Base-by-base conservation (phyloP, 129 eudicot species). In the Helianthus tuberosus region DNA sequence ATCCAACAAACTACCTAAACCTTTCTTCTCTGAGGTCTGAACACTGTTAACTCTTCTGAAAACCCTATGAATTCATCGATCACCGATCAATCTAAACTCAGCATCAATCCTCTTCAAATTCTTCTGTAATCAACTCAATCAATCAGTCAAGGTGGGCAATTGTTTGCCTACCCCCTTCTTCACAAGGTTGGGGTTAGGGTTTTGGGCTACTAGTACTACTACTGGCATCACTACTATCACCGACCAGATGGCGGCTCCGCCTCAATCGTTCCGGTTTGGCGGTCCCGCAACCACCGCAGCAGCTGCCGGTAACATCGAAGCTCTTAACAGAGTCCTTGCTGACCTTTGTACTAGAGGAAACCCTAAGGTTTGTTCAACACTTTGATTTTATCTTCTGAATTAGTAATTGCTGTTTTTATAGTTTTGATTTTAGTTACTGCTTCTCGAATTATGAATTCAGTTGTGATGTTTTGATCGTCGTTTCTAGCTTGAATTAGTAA, bases 331-430 rank as follows among this genome's bases (percentile, higher is more conserved):
- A 47, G 85, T 94, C 12, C 88, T 94, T 27, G 75, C 80, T 4
- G 96, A 90, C 75, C 89, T 94, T 6, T 90, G 93, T 76, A 83
- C 84, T 63, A 68, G 85, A 77, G 97, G 87, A 57, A 76, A 68
- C 62, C 97, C 97, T 3, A 88, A 90, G 96, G 98, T 94, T 38
- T 11, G 74, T 14, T 36, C 3, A 32, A 65, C 44, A 36, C 9
- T 17, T 48, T 52, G 23, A 39, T 49, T 72, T 44, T 16, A 5
- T 44, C 25, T 23, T 4, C 35, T 72, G n/a, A 54, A 43, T 41
- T 73, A 35, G 15, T 36, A n/a, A 13, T 36, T 70, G 63, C 16
- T 69, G 10, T 10, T 52, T 15, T 38, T 71, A 39, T 39, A 5
- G 5, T 20, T 17, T 36, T 13, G 32, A 39, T 5, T 39, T 39